These are phyloP conservation scores for Thermomyces lanuginosus DNA, from an alignment of 2,329 filamentous ascomycete species.

Conservation along the genomic window DNA sequence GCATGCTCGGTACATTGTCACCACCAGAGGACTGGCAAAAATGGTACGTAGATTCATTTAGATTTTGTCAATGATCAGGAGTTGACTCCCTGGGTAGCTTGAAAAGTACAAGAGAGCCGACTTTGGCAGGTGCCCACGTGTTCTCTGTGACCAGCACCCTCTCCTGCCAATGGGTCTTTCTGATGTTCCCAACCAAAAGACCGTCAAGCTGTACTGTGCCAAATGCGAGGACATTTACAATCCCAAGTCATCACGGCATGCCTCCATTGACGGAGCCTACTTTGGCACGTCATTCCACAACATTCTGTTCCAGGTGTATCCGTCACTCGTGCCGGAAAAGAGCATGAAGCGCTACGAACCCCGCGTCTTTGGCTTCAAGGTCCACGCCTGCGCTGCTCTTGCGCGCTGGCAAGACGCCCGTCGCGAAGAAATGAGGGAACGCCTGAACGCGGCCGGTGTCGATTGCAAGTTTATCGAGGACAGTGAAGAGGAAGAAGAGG, in stretches of 20 bases:
- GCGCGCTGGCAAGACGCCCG: conserved; percentile 78
- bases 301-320: conserved; percentile 97
- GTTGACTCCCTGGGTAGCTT: conserved; percentile 41
- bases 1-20: conserved; percentile 92
- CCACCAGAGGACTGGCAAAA: conserved; percentile 79
- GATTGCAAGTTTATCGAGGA: conserved; percentile 65
- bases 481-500: conserved; percentile 43
- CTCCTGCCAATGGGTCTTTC: conserved; percentile 89
- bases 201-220: conserved; percentile 92
- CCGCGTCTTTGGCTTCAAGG: conserved; percentile 84
- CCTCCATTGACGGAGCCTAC: conserved; percentile 90
- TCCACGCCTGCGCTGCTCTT: conserved; percentile 75
- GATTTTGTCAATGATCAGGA: conserved; percentile 1
- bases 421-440: conserved; percentile 64
- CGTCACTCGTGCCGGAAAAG: conserved; percentile 73
- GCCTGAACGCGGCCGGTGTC: conserved; percentile 51
- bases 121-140: conserved; percentile 94
- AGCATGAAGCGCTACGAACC: conserved; percentile 74
- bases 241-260: conserved; percentile 91
- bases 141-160: conserved; percentile 84
- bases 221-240: conserved; percentile 98
- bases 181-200: conserved; percentile 70
- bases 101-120: conserved; percentile 98
- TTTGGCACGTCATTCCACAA: conserved; percentile 98
- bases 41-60: conserved; percentile 50